These are phyloP conservation scores for Talaromyces sp. DNA, from an alignment of 2,329 filamentous ascomycete genomes.

Conservation along the genomic window DNA sequence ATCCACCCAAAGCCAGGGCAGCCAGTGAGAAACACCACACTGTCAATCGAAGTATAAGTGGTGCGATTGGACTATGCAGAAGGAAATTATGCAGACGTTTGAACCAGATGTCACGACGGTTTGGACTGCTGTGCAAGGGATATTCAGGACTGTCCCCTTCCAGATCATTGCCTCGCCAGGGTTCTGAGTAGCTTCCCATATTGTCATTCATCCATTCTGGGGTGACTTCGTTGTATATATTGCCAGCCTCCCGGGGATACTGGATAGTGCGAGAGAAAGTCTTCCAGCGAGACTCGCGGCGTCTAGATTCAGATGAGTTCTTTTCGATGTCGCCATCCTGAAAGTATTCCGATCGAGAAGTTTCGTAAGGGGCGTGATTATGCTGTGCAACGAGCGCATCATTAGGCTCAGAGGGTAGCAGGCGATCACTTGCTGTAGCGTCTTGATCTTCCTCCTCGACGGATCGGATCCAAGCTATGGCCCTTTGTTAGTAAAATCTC, in stretches of 20 bases:
- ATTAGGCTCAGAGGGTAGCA: conserved; percentile 41
- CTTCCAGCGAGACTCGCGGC: conserved; percentile 50
- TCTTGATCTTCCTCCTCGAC: conserved; percentile 42
- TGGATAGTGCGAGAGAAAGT: conserved; percentile 47
- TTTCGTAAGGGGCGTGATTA: conserved; percentile 44
- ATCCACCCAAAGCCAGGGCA: conserved; percentile 75
- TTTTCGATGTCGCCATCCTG: conserved; percentile 8
- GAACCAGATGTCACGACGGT: conserved; percentile 55
- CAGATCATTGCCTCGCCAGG: conserved; percentile 56
- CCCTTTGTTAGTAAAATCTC: conserved; percentile 6
- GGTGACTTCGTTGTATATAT: conserved; percentile 46
- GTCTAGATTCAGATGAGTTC: background rate
- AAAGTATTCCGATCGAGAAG: conserved; percentile 25
- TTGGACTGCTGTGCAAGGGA: conserved; percentile 53
- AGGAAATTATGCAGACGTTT: conserved; percentile 69
- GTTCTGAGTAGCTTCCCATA: conserved; percentile 48
- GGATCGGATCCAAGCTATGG: conserved; percentile 48
- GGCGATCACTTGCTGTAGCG: conserved; percentile 33
- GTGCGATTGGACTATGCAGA: conserved; percentile 81
- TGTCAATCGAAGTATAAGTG: conserved; percentile 77
- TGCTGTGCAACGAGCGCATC: conserved; percentile 51
- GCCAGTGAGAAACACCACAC: conserved; percentile 82
- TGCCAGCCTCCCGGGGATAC: conserved; percentile 42
- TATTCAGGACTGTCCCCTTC: conserved; percentile 55
- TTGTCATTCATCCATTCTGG: conserved; percentile 51